Evolutionary conservation across 805 yeast genomes (phyloP).

Genomic region (Saturnispora mendoncae): DNA sequence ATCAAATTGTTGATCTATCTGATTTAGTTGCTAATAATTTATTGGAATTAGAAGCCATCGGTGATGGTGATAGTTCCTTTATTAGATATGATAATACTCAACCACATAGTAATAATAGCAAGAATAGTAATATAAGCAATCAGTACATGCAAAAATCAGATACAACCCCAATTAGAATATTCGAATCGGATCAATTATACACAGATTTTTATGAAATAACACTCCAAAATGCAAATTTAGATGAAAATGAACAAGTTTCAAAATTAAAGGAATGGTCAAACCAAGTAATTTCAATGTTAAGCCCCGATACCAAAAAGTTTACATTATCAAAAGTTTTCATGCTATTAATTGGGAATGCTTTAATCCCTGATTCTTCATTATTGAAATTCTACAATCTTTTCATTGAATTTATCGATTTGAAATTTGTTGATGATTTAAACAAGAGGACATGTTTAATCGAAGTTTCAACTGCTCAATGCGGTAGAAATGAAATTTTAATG

Average conservation of each 20-base stretch:
- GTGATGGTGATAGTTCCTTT: constrained; percentile 32
- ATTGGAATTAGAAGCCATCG: constrained; percentile 65
- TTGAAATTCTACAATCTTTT: constrained; percentile 40
- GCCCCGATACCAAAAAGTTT: constrained; percentile 31
- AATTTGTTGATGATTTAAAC: constrained; percentile 60
- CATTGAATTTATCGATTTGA: constrained; percentile 49
- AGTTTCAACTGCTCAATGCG: constrained; percentile 30
- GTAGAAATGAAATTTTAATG: constrained; percentile 21
- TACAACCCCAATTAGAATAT: not conserved
- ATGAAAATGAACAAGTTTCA: constrained; percentile 26
- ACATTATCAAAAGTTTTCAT: constrained; percentile 64
- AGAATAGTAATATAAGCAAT: constrained; percentile 1
- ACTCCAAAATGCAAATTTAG: constrained; percentile 30
- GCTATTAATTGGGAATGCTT: constrained; percentile 53
- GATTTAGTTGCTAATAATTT: constrained; percentile 62
- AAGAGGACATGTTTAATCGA: constrained; percentile 74
- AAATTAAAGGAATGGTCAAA: constrained; percentile 31
- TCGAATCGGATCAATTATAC: constrained; percentile 54
- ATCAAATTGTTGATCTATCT: constrained; percentile 74
- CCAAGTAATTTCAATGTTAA: constrained; percentile 38
- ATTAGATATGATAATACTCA: constrained; percentile 20
- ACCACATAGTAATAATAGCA: constrained; percentile 6
- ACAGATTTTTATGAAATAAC: constrained; percentile 46
- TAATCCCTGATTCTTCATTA: constrained; percentile 55
- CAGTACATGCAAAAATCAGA: too few species aligned